Conservation (phyloP, 169 alveolate genomes). For the Babesia ovata region DNA sequence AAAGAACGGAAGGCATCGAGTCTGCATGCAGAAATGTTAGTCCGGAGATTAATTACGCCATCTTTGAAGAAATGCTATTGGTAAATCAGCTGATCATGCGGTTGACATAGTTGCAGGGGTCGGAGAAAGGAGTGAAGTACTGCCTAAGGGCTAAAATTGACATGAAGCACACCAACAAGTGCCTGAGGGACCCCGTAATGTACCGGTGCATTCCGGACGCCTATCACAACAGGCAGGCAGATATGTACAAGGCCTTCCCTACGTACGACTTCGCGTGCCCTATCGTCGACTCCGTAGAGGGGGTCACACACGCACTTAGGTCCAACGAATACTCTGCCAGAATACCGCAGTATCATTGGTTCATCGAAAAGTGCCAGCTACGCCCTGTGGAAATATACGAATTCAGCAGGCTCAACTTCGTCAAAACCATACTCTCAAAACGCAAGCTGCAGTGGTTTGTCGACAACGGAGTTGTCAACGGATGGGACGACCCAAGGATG, state of each 20-base stretch:
- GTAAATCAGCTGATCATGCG: constrained; percentile 5
- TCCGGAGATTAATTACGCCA: constrained; percentile 89
- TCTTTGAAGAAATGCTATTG: constrained; percentile 87
- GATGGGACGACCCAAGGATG: constrained; percentile 98
- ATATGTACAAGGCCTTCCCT: constrained; percentile 95
- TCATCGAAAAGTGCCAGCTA: constrained; percentile 82
- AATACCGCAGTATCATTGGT: constrained; percentile 94
- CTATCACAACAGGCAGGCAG: constrained; percentile 94
- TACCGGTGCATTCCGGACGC: constrained; percentile 90
- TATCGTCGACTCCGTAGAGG: constrained; percentile 95
- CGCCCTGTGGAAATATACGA: constrained; percentile 92
- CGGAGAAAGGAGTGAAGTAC: constrained; percentile 87
- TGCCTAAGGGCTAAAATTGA: constrained; percentile 97
- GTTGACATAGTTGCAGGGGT: constrained; percentile 67
- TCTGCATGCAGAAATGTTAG: constrained; percentile 82
- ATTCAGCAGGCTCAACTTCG: constrained; percentile 92
- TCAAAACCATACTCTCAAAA: constrained; percentile 93
- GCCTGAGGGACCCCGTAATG: constrained; percentile 98
- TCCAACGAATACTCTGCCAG: constrained; percentile 97
- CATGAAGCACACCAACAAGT: constrained; percentile 91
- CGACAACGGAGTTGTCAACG: constrained; percentile 89
- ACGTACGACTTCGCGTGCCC: constrained; percentile 99
- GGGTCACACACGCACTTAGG: constrained; percentile 97
- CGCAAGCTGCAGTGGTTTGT: constrained; percentile 96
- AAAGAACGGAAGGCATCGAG: constrained; percentile 94